Percentiles rank a stretch among this genome's conserved stretches.
Evolutionary conservation across 371 early-diverging fungal species (phyloP).

Genomic region (Umbelopsis sp.): DNA sequence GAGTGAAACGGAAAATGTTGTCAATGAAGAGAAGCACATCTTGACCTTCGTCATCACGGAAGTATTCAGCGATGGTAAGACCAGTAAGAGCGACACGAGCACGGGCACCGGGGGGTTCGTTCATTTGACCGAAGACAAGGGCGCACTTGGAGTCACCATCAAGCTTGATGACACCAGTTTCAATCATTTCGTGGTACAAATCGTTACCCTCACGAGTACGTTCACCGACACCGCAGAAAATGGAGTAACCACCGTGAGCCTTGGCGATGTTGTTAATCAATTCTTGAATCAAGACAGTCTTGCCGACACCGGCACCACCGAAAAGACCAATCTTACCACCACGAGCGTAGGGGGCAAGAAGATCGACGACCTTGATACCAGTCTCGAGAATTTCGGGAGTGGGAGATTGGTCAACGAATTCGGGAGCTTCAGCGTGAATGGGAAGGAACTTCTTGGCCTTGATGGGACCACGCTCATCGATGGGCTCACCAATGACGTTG

Average conservation of each 20-base stretch:
- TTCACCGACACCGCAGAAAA: slow-evolving; percentile 97
- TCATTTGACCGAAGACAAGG: slow-evolving; percentile 98
- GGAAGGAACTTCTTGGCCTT: slow-evolving; percentile 83
- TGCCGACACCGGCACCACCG: slow-evolving; percentile 99
- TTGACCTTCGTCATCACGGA: slow-evolving; percentile 99
- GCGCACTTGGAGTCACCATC: slow-evolving; percentile 96
- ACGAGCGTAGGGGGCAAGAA: slow-evolving; percentile 96
- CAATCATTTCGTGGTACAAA: slow-evolving; percentile 97
- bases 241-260: slow-evolving; percentile 98
- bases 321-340: slow-evolving; percentile 99
- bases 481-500: slow-evolving; percentile 98
- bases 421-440: slow-evolving; percentile 94
- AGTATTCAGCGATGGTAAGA: slow-evolving; percentile 98
- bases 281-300: slow-evolving; percentile 98
- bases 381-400: slow-evolving; percentile 96
- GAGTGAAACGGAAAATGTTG: slow-evolving; percentile 99
- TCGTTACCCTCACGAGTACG: slow-evolving; percentile 99
- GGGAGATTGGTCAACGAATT: slow-evolving; percentile 96
- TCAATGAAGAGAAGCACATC: slow-evolving; percentile 99
- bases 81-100: slow-evolving; percentile 99
- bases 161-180: slow-evolving; percentile 93
- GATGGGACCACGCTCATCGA: slow-evolving; percentile 98
- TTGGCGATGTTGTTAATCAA: slow-evolving; percentile 98
- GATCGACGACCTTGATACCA: slow-evolving; percentile 99
- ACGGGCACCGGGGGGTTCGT: slow-evolving; percentile 99